Evolutionary conservation across 345 rosid species (phyloP), one percentile per base, ranked within the genome.

Genomic region (Mallotus nudiflorus): DNA sequence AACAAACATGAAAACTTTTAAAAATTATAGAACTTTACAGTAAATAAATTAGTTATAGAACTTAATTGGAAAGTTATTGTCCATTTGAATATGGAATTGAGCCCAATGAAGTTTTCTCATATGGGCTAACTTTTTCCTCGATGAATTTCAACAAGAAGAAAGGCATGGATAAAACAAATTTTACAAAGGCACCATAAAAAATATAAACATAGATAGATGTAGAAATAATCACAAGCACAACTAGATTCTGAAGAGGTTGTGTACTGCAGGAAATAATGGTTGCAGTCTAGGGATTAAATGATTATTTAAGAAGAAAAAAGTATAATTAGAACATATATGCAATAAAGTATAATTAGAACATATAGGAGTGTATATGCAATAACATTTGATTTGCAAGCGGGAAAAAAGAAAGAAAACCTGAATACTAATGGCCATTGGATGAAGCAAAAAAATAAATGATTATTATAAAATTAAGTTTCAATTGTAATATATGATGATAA

Each of bases 161-260:
- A 12, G 37, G 6, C 6, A 33, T 33, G 37, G 37, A 33, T n/a
- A 5, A 42, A 24, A 20, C 22, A n/a, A 48, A 65, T 64, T 52
- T 33, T n/a, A n/a, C n/a, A 37, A 13, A 55, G 39, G 9, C 28
- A 3, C 9, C 16, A 29, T 49, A n/a, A 10, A 65, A 69, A n/a
- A 22, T n/a, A 5, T 40, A 28, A 31, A 24, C 22, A 14, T 3
- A 56, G 22, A n/a, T 22, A 64, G 68, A n/a, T n/a, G n/a, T n/a
- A n/a, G n/a, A n/a, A n/a, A 63, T 29, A 76, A 86, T 75, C 28
- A 90, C 98, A 72, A 86, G 70, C 53, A 85, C 86, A 69, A 71
- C 80, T 35, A 85, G 14, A 82, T 93, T 91, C 72, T 89, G 90
- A 69, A 82, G 87, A 69, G 98, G 92, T 63, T 93, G 97, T 69